A percentile compares a stretch with the other conserved stretches of the same genome.
Conservation (phyloP, 177 flowering plant genomes). For the Vitis hybrid region DNA sequence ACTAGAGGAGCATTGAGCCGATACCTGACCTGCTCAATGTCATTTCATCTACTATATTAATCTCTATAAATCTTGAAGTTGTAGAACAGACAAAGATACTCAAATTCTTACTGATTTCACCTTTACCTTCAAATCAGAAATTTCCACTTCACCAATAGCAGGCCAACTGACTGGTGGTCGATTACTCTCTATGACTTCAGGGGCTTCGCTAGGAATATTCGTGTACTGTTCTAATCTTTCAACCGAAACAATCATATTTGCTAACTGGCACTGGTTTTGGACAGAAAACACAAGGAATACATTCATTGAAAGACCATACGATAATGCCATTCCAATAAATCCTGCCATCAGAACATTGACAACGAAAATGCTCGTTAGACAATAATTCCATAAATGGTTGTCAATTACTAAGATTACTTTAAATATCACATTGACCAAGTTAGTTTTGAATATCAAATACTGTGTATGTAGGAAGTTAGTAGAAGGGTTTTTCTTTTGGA, state of each 20-base stretch:
- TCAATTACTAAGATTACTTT: no score
- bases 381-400: neutral
- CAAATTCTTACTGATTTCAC: neutral
- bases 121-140: conserved; percentile 44
- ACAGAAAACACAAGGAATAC: conserved; percentile 32
- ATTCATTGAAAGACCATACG: conserved; percentile 58
- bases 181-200: conserved; percentile 40
- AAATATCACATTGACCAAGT: no score
- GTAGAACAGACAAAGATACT: neutral
- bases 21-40: conserved; percentile 38
- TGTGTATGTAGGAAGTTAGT: no score
- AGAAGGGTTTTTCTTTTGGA: no score
- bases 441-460: no score
- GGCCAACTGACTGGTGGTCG: conserved; percentile 49
- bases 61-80: neutral
- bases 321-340: conserved; percentile 59
- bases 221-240: conserved; percentile 61
- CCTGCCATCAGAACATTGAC: conserved; percentile 29
- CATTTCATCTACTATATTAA: neutral
- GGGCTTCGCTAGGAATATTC: conserved; percentile 60
- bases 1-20: conserved; percentile 41
- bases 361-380: neutral
- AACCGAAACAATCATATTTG: conserved; percentile 50
- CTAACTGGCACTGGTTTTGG: conserved; percentile 37
- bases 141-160: conserved; percentile 43